Conservation (phyloP, 2,329 filamentous ascomycete genomes). For the Thermoascus crustaceus region DNA sequence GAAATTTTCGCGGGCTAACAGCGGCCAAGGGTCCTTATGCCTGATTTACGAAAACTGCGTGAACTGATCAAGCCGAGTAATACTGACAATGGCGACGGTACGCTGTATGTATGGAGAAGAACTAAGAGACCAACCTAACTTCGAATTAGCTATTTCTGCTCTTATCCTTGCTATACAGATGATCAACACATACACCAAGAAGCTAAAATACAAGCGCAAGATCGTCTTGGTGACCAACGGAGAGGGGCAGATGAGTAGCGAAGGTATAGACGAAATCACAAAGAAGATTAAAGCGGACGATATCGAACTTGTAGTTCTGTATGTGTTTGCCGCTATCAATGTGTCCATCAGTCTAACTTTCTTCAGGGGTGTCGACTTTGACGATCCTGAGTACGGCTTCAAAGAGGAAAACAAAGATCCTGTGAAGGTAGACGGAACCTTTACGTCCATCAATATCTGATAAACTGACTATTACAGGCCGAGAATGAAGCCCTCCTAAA, state of each 20-base stretch:
- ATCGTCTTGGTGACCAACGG: conserved; percentile 85
- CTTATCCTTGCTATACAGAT: conserved; percentile 79
- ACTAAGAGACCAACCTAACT: too few species aligned
- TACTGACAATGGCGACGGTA: conserved; percentile 65
- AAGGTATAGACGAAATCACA: conserved; percentile 62
- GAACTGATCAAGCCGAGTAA: conserved; percentile 57
- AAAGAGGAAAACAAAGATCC: conserved; percentile 80
- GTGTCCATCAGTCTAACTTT: conserved; percentile 16
- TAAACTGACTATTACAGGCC: conserved; percentile 35
- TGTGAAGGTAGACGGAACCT: conserved; percentile 51
- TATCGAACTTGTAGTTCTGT: conserved; percentile 75
- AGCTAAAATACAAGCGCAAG: conserved; percentile 69
- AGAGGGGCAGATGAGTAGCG: conserved; percentile 60
- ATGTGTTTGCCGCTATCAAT: conserved; percentile 27
- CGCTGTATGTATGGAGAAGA: too few species aligned
- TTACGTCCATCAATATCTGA: not conserved
- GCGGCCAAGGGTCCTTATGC: conserved; percentile 51
- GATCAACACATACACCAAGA: conserved; percentile 71
- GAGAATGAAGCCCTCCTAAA: conserved; percentile 65
- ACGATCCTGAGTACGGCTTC: conserved; percentile 79
- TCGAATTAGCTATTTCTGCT: conserved; percentile 59
- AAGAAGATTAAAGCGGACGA: conserved; percentile 64
- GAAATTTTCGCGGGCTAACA: too few species aligned
- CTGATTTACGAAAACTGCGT: conserved; percentile 59
- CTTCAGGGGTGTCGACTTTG: conserved; percentile 78